Base-by-base conservation (phyloP, 192 early-diverging fungal species). In the Entomortierella parvispora region DNA sequence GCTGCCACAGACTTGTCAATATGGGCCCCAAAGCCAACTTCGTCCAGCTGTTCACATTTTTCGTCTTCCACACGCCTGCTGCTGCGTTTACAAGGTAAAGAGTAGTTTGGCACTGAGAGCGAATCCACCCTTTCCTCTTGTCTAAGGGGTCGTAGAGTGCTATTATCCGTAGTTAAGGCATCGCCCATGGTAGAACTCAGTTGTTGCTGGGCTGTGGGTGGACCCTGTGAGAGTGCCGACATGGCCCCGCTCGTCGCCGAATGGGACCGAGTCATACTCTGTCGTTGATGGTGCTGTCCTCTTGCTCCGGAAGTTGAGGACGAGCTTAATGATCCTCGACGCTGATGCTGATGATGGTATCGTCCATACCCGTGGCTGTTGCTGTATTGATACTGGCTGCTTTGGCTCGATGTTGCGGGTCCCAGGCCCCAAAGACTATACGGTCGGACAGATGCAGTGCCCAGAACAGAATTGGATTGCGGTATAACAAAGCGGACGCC, bases 401-500 rank as follows among this genome's bases (percentile, higher is more conserved):
- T 57, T 0, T 61, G 61, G 10, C 58, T 68, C 0, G 46, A 52
- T 7, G 42, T 67, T 1, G 45, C 64, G 2, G 72, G 72, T 1
- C 72, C 65, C 7, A 77, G 53, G 15, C 72, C 72, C 72, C 72
- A 77, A 34, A 77, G 60, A 47, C 72, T 77, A 15, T 77, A 77
- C 0, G 72, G 72, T 15, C 60, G 61, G 9, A 77, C 60, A 2
- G 50, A 57, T 15, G 72, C 72, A 4, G 72, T 77, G 3, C 72
- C 72, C 15, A 77, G 20, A n/a, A 77, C 72, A 0, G 72, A 77
- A 23, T 68, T 77, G 2, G 72, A 37, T 40, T 58, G 67, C 2
- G 60, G 72, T n/a, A 77, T 62, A 20, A 77, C 72, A 29, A 77
- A 68, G 1, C 72, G 43, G 1, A 77, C 65, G 7, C 65, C 51